Evolutionary conservation across 176 grass and related monocot genomes (phyloP).

Genomic region (Urochloa ruziziensis): DNA sequence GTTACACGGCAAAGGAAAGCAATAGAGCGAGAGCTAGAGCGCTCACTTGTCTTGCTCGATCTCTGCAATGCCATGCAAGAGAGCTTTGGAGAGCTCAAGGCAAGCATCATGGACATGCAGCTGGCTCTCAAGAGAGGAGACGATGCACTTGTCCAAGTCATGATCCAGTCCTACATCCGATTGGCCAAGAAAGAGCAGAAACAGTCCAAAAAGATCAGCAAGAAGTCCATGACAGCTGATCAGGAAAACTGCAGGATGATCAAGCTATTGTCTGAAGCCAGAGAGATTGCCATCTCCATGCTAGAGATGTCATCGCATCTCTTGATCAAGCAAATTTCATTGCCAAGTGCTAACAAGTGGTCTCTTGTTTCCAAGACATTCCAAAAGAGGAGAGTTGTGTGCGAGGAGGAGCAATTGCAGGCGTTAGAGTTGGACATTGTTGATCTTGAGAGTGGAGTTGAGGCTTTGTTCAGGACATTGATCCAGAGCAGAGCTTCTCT

Average conservation of each 20-base stretch:
- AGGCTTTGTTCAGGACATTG: slow-evolving; percentile 35
- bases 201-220: slow-evolving; percentile 10
- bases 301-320: not conserved
- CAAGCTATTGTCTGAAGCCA: slow-evolving; percentile 19
- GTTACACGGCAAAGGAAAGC: not conserved
- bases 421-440: slow-evolving; percentile 33
- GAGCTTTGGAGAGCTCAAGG: not conserved
- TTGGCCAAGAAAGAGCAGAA: not conserved
- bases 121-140: not conserved
- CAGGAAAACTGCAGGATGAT: not conserved
- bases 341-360: slow-evolving; percentile 24
- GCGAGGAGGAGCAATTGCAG: slow-evolving; percentile 39
- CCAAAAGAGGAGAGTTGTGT: slow-evolving; percentile 20
- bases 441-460: slow-evolving; percentile 41
- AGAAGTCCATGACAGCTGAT: not conserved
- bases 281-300: not conserved
- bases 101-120: not conserved
- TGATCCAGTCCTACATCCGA: not conserved
- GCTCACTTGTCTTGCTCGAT: not conserved
- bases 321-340: slow-evolving; percentile 1
- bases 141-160: not conserved
- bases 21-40: not conserved
- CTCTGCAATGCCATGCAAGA: not conserved
- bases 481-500: slow-evolving; percentile 54
- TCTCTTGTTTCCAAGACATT: slow-evolving; percentile 30